Evolutionary conservation across 768 basidiomycete species (phyloP).

Genomic region (Lentinula guzmanii): DNA sequence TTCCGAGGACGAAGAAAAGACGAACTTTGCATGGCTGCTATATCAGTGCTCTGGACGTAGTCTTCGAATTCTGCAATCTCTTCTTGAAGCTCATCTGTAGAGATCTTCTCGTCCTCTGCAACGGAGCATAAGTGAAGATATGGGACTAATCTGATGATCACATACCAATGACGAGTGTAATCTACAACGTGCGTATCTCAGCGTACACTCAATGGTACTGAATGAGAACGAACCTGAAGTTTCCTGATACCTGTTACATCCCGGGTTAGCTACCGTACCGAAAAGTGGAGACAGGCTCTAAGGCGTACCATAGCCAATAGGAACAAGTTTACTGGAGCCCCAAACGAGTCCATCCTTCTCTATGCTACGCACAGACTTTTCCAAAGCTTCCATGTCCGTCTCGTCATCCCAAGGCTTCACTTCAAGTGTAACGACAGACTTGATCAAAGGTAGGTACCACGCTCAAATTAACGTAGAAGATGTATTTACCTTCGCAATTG

Average conservation of each 20-base stretch:
- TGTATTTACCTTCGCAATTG: conserved; percentile 68
- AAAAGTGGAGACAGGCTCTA: not conserved
- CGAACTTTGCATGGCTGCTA: conserved; percentile 92
- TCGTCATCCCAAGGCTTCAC: conserved; percentile 99
- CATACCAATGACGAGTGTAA: conserved; percentile 54
- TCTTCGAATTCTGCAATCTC: conserved; percentile 81
- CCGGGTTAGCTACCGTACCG: not conserved
- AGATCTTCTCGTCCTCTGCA: conserved; percentile 92
- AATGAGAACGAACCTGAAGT: conserved; percentile 57
- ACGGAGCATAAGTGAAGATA: not conserved
- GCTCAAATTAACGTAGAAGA: conserved; percentile 6
- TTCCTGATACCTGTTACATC: conserved; percentile 68
- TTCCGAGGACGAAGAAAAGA: conserved; percentile 5
- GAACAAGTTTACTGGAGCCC: conserved; percentile 90
- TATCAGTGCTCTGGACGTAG: conserved; percentile 85
- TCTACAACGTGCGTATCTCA: conserved; percentile 19
- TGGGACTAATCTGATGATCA: conserved; percentile 8
- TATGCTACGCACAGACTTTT: conserved; percentile 78
- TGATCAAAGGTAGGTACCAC: conserved; percentile 7
- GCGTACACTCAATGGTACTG: conserved; percentile 31
- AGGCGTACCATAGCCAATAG: conserved; percentile 68
- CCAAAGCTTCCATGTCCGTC: conserved; percentile 91
- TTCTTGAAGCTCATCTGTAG: conserved; percentile 90
- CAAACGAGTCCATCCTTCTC: conserved; percentile 89
- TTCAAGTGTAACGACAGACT: conserved; percentile 97